Percentiles rank a stretch among this genome's conserved stretches.
Evolutionary conservation across 129 eudicot genomes (phyloP).

Genomic region (Cynara cardunculus): DNA sequence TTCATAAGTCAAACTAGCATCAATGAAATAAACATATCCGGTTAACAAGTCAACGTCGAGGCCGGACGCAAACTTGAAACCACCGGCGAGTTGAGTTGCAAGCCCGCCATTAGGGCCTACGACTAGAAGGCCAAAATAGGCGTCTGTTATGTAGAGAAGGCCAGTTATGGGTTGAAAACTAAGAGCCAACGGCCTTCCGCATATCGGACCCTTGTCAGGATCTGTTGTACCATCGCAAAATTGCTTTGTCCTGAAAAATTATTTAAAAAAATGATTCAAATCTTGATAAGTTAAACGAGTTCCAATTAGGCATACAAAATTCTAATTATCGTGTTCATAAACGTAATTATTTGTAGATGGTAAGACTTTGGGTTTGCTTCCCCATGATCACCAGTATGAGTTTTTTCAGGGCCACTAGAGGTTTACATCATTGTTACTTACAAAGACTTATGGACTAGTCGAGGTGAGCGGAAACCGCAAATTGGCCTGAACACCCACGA

Average conservation of each 20-base stretch:
- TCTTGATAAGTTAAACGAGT: background rate
- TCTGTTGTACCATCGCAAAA: conserved; percentile 32
- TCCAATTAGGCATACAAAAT: background rate
- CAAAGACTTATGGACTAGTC: background rate
- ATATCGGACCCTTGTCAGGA: conserved; percentile 18
- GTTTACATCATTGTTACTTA: background rate
- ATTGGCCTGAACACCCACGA: background rate
- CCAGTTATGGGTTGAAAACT: conserved; percentile 22
- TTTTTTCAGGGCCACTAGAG: background rate
- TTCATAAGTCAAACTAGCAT: conserved; percentile 23
- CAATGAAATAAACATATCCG: conserved; percentile 23
- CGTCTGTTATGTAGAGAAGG: conserved; percentile 19
- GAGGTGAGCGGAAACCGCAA: background rate
- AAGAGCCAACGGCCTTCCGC: conserved; percentile 38
- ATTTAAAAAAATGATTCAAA: background rate
- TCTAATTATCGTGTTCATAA: background rate
- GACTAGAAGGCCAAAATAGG: conserved; percentile 23
- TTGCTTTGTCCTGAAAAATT: conserved; percentile 29
- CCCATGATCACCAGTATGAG: background rate
- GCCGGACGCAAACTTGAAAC: conserved; percentile 14
- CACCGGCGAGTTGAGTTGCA: conserved; percentile 29
- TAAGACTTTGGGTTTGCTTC: background rate
- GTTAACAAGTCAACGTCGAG: conserved; percentile 23
- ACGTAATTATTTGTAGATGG: background rate
- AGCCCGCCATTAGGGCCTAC: conserved; percentile 29